phyloP scores from a whole-genome alignment of 2,329 filamentous ascomycete species.

The Sporothrix mexicana region DNA sequence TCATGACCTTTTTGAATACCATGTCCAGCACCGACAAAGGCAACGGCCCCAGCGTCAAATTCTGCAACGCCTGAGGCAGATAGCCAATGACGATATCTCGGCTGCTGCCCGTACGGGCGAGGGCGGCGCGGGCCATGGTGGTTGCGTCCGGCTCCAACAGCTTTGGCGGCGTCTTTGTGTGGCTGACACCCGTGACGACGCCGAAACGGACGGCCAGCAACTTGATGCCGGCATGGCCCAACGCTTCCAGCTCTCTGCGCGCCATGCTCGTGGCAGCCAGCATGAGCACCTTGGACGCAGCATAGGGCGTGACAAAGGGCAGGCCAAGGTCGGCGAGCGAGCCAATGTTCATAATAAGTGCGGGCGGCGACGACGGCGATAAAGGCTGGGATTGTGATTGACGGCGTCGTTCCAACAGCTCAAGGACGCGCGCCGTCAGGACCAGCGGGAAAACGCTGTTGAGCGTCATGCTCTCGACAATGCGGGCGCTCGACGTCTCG shows the following conservation, averaged over 20 bases:
- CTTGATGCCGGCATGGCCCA: slow-evolving; percentile 35
- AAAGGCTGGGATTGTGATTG: background rate
- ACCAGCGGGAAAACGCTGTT: slow-evolving; percentile 58
- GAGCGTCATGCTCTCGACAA: slow-evolving; percentile 52
- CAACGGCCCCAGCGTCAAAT: slow-evolving; percentile 27
- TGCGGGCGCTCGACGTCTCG: slow-evolving; percentile 45
- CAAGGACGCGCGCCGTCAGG: slow-evolving; percentile 54
- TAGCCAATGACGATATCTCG: slow-evolving; percentile 36
- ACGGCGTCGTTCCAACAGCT: slow-evolving; percentile 44
- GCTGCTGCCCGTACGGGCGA: slow-evolving; percentile 40
- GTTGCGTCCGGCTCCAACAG: slow-evolving; percentile 37
- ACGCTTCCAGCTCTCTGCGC: slow-evolving; percentile 36
- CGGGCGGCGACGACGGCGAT: slow-evolving; percentile 41
- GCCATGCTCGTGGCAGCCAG: slow-evolving; percentile 34
- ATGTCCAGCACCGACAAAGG: slow-evolving; percentile 21
- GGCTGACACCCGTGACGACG: slow-evolving; percentile 37
- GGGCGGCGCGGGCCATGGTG: slow-evolving; percentile 37
- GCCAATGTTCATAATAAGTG: slow-evolving; percentile 58
- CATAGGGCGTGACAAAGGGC: slow-evolving; percentile 51
- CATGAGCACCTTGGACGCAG: slow-evolving; percentile 43
- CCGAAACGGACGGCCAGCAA: slow-evolving; percentile 39
- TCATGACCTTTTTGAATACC: slow-evolving; percentile 26
- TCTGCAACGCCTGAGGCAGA: slow-evolving; percentile 37
- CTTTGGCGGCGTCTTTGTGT: slow-evolving; percentile 29
- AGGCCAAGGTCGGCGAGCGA: slow-evolving; percentile 53